Evolutionary conservation across 495 filamentous ascomycete species (phyloP), one percentile per base, ranked within the genome.

Genomic region (Neurospora sp.): DNA sequence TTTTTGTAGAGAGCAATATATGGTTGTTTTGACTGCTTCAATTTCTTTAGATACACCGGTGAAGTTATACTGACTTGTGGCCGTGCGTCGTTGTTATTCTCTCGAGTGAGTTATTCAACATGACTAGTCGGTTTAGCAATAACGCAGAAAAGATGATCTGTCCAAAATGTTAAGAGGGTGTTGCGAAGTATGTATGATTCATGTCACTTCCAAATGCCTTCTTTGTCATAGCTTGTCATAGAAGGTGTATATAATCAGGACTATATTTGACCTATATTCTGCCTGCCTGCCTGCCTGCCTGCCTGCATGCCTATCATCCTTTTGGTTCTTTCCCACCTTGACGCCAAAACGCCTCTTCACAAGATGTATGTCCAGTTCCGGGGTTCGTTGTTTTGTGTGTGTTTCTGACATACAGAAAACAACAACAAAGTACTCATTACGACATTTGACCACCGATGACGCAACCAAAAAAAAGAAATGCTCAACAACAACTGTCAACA

Each of bases 331-430:
- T 31, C 53, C 53, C 53, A 35, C 53, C 22, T 73, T 39, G 75
- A 74, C 76, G 73, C 75, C 75, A 47, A 31, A 75, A 78, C 73
- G 74, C 73, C 76, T 53, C 65, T 61, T 61, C 53, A 61, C 53
- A 35, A 61, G 27, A 70, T 40, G 39, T 35, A 18, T 53, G 70
- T 71, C 70, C 14, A 45, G 40, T 31, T 71, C 42, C 40, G 40
- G 70, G 45, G 53, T 61, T 16, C 53, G 53, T 61, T 31, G 53
- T 61, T 16, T 61, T 16, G 22, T 16, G 35, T 16, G 53, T 31
- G 53, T 35, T 31, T 61, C 22, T 61, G 53, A 61, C 22, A 61
- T 31, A 16, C 53, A 61, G 12, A 61, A 27, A 27, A 61, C 10
- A 44, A 42, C 41, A 31, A 61, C 53, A 31, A 61, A 16, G 2